Percentiles rank a stretch among this genome's conserved stretches.
Conservation (phyloP, 768 basidiomycete species). For the Russula sp. region DNA sequence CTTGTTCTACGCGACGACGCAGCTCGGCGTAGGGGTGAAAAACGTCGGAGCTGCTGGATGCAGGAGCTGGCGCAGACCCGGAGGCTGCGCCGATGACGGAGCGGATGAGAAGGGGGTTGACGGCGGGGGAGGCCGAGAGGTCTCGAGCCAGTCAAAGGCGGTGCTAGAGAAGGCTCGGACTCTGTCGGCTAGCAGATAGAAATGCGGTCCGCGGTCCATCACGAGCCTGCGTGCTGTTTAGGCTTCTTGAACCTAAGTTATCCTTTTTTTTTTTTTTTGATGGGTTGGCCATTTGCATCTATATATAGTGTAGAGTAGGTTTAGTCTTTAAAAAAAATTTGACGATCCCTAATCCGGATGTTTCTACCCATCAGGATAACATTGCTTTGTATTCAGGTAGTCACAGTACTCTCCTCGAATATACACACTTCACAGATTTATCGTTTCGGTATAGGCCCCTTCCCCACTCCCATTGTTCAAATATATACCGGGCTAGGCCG, state of each 20-base stretch:
- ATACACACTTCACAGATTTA: too few species aligned
- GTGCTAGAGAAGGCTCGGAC: conserved; percentile 58
- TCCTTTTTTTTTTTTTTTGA: not conserved
- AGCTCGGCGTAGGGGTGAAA: conserved; percentile 73
- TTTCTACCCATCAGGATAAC: too few species aligned
- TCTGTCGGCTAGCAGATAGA: conserved; percentile 40
- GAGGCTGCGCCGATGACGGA: conserved; percentile 46
- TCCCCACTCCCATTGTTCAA: too few species aligned
- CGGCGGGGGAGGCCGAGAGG: too few species aligned
- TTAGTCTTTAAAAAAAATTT: too few species aligned
- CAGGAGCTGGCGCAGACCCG: conserved; percentile 26
- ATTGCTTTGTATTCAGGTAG: too few species aligned
- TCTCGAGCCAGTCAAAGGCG: conserved; percentile 62
- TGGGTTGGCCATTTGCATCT: not conserved
- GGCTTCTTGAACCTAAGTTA: conserved; percentile 59
- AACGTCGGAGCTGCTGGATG: conserved; percentile 48
- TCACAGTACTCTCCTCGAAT: too few species aligned
- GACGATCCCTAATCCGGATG: too few species aligned
- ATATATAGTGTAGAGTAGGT: not conserved
- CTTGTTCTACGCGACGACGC: conserved; percentile 64
- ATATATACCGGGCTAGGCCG: too few species aligned
- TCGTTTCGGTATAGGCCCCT: too few species aligned
- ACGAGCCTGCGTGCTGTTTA: conserved; percentile 50
- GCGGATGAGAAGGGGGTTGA: conserved; percentile 65
- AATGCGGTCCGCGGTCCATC: conserved; percentile 34